These are phyloP conservation scores for Ceratobasidium sp. DNA, from an alignment of 1,284 basidiomycete genomes.

Conservation along the genomic window DNA sequence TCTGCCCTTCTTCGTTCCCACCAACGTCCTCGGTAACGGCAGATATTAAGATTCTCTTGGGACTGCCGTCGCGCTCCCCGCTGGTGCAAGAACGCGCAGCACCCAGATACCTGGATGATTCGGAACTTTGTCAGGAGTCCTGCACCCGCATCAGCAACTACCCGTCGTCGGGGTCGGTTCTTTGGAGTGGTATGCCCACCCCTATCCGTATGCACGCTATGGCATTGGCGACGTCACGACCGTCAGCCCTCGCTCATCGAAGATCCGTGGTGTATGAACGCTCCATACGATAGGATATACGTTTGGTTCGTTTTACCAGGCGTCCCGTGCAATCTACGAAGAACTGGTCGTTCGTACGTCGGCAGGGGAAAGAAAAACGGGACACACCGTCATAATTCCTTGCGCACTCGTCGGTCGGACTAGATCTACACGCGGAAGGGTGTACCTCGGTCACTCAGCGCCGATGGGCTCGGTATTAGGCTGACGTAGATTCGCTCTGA, in stretches of 20 bases:
- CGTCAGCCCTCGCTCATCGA: conserved; percentile 80
- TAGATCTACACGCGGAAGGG: conserved; percentile 79
- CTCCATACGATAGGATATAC: conserved; percentile 77
- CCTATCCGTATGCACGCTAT: no score
- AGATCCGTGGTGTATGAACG: conserved; percentile 83
- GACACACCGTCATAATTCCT: conserved; percentile 8
- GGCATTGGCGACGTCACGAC: no score
- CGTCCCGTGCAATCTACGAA: conserved; percentile 79
- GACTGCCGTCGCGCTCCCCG: no score
- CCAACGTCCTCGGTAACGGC: no score
- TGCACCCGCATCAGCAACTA: no score
- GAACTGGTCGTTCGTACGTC: not conserved
- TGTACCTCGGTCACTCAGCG: conserved; percentile 85
- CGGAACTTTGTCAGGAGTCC: no score
- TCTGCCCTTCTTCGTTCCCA: no score
- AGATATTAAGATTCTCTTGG: no score
- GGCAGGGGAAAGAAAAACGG: not conserved
- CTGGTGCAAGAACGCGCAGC: no score
- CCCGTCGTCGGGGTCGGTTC: no score
- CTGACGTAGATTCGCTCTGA: conserved; percentile 84
- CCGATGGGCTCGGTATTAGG: conserved; percentile 74
- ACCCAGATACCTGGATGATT: no score
- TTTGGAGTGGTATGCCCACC: no score
- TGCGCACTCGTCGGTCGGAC: conserved; percentile 73
- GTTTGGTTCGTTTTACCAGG: conserved; percentile 78